Percentiles rank a stretch among this genome's conserved stretches.
These are phyloP conservation scores for Sporothrix brasiliensis DNA, from an alignment of 2,329 filamentous ascomycete genomes.

Conservation along the genomic window DNA sequence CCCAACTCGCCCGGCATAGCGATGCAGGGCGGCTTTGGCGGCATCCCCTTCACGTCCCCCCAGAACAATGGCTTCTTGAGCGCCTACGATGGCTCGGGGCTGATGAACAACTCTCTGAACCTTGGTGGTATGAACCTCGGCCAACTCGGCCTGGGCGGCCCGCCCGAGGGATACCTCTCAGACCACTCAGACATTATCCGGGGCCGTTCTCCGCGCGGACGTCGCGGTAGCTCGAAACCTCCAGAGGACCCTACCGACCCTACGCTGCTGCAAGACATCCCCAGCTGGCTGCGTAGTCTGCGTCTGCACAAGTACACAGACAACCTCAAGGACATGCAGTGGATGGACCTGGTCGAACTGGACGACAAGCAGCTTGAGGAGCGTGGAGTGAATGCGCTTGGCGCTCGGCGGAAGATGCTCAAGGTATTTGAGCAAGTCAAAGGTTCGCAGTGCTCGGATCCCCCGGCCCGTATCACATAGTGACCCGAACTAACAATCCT, in stretches of 20 bases:
- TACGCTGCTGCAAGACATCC: conserved; percentile 87
- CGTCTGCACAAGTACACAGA: conserved; percentile 98
- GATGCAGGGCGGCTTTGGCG: conserved; percentile 68
- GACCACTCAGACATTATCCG: conserved; percentile 91
- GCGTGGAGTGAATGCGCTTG: conserved; percentile 90
- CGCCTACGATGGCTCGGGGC: conserved; percentile 76
- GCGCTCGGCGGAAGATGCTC: conserved; percentile 94
- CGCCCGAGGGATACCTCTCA: conserved; percentile 84
- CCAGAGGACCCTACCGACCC: conserved; percentile 96
- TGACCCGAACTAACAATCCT: conserved; percentile 12
- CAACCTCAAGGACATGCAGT: conserved; percentile 95
- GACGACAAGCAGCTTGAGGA: conserved; percentile 93
- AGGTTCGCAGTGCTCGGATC: conserved; percentile 50
- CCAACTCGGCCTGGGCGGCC: conserved; percentile 68
- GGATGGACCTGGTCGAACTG: conserved; percentile 88
- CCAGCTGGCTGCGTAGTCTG: conserved; percentile 91
- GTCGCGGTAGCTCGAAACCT: conserved; percentile 92
- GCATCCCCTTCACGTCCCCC: conserved; percentile 77
- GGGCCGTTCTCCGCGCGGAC: conserved; percentile 87
- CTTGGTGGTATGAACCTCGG: conserved; percentile 68
- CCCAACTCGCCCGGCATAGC: conserved; percentile 87
- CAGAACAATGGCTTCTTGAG: conserved; percentile 94
- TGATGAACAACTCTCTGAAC: conserved; percentile 63
- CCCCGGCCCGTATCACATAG: background rate
- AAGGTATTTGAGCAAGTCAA: conserved; percentile 99